Evolutionary conservation across 352 stramenopile genomes (phyloP), one percentile per base, ranked within the genome.

Genomic region (Hyaloperonospora arabidopsidis): DNA sequence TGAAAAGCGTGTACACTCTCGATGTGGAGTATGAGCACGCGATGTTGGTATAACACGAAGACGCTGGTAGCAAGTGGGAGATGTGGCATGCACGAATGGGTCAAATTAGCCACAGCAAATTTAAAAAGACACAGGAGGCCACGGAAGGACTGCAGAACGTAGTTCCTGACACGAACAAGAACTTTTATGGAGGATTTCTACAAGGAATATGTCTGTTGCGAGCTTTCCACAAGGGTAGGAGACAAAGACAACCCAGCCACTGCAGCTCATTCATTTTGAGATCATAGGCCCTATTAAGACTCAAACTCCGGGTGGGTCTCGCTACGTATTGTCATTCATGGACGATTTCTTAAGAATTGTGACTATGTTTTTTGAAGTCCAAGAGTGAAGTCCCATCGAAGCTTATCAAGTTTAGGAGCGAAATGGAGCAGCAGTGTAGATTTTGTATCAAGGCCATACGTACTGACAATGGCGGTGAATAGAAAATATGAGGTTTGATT

Each of bases 1-100:
- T 41, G 12, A 18, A 11, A 18, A 41, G 35, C n/a, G 35, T 41
- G 35, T 41, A 41, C 35, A 41, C 35, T 15, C n/a, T 41, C 13
- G n/a, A 41, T 15, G 35, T 41, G 35, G 35, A 41, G 12, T 18
- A 41, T 41, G 35, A 41, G n/a, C 35, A 41, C n/a, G 35, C 12
- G 12, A 41, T 41, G 35, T 18, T 41, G 35, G n/a, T 41, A 18
- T 3, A 15, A 18, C 35, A 41, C 11, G 35, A 41, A 18, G n/a
- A 41, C 35, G 35, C 35, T 18, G 35, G n/a, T 41, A 41, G 13
- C 35, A 18, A 41, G 35, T 41, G 35, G 35, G 35, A 41, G n/a
- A 3, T 41, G n/a, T 41, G 35, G 35, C 35, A 41, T 18, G 12
- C 35, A 18, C 12, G 35, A 41, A 41, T 18, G n/a, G 35, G 12